Evolutionary conservation across 352 stramenopile species (phyloP), one percentile per base, ranked within the genome.

Genomic region (Pythium graminicola): DNA sequence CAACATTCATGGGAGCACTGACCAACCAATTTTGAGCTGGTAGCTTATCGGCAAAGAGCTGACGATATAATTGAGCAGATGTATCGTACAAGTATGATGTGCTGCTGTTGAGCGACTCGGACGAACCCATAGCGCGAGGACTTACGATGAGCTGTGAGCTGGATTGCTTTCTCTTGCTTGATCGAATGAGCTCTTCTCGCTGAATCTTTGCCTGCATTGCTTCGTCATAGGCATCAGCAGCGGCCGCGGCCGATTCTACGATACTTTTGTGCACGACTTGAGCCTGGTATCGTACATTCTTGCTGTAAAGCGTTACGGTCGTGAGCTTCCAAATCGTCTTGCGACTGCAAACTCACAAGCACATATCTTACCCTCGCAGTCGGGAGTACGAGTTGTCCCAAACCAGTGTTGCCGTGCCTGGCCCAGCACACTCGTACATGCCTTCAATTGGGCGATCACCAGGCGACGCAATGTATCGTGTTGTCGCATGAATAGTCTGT

Each of bases 311-410:
- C 14, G 16, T 11, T 8, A 29, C 14, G 2, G 1, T 13, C 39
- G 14, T 2, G 16, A 19, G 36, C 2, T 42, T 2, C 10, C 11
- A 7, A 24, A 19, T 2, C 1, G 17, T 8, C 36, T 1, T 2
- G 29, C n/a, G 17, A 45, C 6, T 31, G 16, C 39, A 45, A 24
- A 45, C 36, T 10, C 6, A 24, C 17, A 24, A 45, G 4, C n/a
- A 24, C 13, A 6, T 24, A 7, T 3, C 39, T 27, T 24, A 86
- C 76, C 75, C 76, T 66, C 81, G 60, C 3, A 93, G 36, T 40
- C 79, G 72, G 2, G 81, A 93, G 60, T 90, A 93, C 26, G 76
- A 81, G 40, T 93, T 93, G 53, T 93, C 80, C 81, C 81, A 93
- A 3, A 76, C 63, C 7, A 93, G 54, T 8, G 69, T 86, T 0